Conservation (phyloP, 495 filamentous ascomycete species). For the Aspergillus taichungensis region DNA sequence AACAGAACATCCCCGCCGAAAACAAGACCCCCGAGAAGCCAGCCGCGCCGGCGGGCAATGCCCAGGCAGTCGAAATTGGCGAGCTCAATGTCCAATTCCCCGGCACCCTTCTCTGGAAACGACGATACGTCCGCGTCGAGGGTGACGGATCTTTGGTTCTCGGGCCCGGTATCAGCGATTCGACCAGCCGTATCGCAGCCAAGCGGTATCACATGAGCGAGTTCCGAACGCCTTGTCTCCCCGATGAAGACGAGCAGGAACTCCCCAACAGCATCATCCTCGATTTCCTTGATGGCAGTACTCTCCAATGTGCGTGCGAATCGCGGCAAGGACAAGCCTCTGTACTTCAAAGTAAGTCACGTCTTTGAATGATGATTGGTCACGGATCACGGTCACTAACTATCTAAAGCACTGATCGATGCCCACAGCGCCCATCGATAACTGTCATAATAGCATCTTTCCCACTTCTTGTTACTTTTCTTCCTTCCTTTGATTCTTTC, state of each 20-base stretch:
- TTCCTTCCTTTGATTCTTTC: slow-evolving; percentile 4
- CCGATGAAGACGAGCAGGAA: slow-evolving; percentile 83
- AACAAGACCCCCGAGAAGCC: slow-evolving; percentile 25
- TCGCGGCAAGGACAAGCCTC: slow-evolving; percentile 62
- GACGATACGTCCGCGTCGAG: slow-evolving; percentile 71
- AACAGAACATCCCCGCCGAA: slow-evolving; percentile 32
- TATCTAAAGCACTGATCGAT: slow-evolving; percentile 14
- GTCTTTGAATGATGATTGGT: neutral
- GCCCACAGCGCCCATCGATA: slow-evolving; percentile 13
- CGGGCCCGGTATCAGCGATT: slow-evolving; percentile 41
- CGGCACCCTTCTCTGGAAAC: slow-evolving; percentile 87
- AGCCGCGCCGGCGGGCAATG: slow-evolving; percentile 19
- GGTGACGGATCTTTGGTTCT: slow-evolving; percentile 68
- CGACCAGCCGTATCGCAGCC: slow-evolving; percentile 43
- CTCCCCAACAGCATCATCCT: slow-evolving; percentile 78
- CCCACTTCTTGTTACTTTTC: slow-evolving; percentile 3
- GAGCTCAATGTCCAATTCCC: slow-evolving; percentile 93
- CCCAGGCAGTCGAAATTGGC: slow-evolving; percentile 57
- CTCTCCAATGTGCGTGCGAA: slow-evolving; percentile 78
- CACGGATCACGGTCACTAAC: neutral
- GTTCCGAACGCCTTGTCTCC: slow-evolving; percentile 66
- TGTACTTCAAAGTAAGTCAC: slow-evolving; percentile 55
- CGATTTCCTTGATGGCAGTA: slow-evolving; percentile 75
- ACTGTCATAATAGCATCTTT: slow-evolving; percentile 7
- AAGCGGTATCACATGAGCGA: slow-evolving; percentile 77